A percentile compares a stretch with the other conserved stretches of the same genome.
Evolutionary conservation across 495 filamentous ascomycete genomes (phyloP).

Genomic region (Podospora comata): DNA sequence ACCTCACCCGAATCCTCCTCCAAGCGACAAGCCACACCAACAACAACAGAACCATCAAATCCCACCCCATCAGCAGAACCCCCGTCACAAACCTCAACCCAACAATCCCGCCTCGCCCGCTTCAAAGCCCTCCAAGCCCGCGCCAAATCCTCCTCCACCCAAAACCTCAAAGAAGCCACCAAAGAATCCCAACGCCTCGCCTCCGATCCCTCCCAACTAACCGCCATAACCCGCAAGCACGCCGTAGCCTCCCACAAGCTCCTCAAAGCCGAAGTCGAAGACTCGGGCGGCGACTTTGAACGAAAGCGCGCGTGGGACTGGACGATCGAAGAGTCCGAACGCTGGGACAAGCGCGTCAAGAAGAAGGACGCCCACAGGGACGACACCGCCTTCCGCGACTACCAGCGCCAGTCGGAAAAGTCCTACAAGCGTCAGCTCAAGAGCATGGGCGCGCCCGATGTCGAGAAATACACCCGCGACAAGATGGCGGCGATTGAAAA

Average conservation of each 20-base stretch:
- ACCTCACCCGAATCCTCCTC: neutral
- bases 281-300: slow-evolving; percentile 87
- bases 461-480: slow-evolving; percentile 78
- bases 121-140: slow-evolving; percentile 87
- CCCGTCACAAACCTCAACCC: slow-evolving; percentile 12
- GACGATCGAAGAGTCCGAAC: slow-evolving; percentile 89
- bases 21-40: slow-evolving; percentile 19
- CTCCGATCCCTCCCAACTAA: slow-evolving; percentile 69
- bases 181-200: slow-evolving; percentile 77
- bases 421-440: slow-evolving; percentile 89
- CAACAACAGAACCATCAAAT: slow-evolving; percentile 30
- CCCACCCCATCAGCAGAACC: slow-evolving; percentile 17
- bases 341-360: slow-evolving; percentile 84
- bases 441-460: slow-evolving; percentile 61
- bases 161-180: slow-evolving; percentile 79
- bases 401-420: slow-evolving; percentile 79
- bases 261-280: slow-evolving; percentile 83
- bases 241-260: slow-evolving; percentile 89
- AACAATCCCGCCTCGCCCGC: slow-evolving; percentile 57
- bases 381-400: slow-evolving; percentile 87
- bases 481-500: slow-evolving; percentile 81
- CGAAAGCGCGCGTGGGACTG: slow-evolving; percentile 98
- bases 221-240: slow-evolving; percentile 70
- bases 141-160: slow-evolving; percentile 72
- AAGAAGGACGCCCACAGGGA: slow-evolving; percentile 83